Base-by-base conservation (phyloP, 108 stramenopile species). In the Fragilariopsis cylindrus region DNA sequence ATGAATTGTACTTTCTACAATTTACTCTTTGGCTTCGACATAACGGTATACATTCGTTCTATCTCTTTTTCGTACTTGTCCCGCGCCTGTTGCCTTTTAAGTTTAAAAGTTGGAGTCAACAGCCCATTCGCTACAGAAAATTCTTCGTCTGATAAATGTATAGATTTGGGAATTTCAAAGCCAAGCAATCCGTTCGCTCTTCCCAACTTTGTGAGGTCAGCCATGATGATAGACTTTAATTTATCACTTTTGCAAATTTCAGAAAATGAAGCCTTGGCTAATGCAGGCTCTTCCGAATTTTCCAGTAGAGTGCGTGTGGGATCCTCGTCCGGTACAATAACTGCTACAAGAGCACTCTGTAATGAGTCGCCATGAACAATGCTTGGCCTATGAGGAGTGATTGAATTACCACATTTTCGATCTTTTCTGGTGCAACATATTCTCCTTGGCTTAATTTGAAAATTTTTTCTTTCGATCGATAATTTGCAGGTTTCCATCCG, bases 401-500 rank as follows among this genome's bases (percentile, higher is more conserved):
- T 74, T 82, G 91, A 7, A 84, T 81, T 55, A 96, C 63, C n/a
- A 95, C 79, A 76, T 98, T 97, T 81, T 99, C 98, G 69, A 99
- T 87, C 89, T 98, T 98, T 79, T 99, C 98, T 6, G 97, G 92
- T 16, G 98, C 97, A 19, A 95, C 91, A 81, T 95, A 95, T 70
- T 95, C 93, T 65, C 97, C 98, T 83, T 98, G 97, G 5, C 95
- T 75, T 12, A 98, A 87, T 81, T 98, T 98, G 94, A 98, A 98
- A 63, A 98, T 93, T 98, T 97, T 85, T 98, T 98, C 83, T 96
- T 97, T 56, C 98, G 87, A 82, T 98, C 98, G 71, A 99, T 97
- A 64, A 99, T 98, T 66, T 94, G 88, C 49, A 99, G 84, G 54
- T 89, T 81, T 6, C 98, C 97, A n/a, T 98, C 84, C 6, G 74